Percentiles rank a stretch among this genome's conserved stretches.
These are phyloP conservation scores for Ophiostoma sp. DNA, from an alignment of 2,329 filamentous ascomycete genomes.

Conservation along the genomic window DNA sequence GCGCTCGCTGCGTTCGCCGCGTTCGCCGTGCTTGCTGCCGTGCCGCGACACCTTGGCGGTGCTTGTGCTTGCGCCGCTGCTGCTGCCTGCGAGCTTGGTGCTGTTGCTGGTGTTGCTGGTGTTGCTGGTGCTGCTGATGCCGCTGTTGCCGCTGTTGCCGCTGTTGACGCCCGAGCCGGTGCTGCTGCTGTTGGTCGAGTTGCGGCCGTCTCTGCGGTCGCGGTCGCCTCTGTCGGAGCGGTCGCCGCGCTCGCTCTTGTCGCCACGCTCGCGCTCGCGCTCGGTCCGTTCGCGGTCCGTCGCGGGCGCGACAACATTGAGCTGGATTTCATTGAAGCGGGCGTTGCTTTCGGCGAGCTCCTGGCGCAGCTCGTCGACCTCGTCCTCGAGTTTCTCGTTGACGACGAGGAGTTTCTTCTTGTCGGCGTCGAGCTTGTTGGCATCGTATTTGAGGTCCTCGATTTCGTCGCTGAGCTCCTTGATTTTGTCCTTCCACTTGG, in stretches of 20 bases:
- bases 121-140: neutral
- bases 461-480: neutral
- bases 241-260: neutral
- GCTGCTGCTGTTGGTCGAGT: neutral
- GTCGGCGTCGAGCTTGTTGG: neutral
- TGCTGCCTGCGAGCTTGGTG: slow-evolving; percentile 1
- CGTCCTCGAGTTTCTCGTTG: neutral
- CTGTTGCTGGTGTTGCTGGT: neutral
- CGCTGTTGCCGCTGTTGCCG: neutral
- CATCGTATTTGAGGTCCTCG: neutral
- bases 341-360: slow-evolving; percentile 28
- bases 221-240: slow-evolving; percentile 1
- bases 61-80: neutral
- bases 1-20: neutral
- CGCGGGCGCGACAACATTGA: slow-evolving; percentile 23
- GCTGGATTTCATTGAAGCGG: slow-evolving; percentile 27
- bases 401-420: neutral
- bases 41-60: slow-evolving; percentile 10
- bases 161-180: neutral
- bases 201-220: neutral
- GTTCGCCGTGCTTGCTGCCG: slow-evolving; percentile 9
- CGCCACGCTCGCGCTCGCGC: neutral
- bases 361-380: slow-evolving; percentile 25
- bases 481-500: neutral
- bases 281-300: too few species aligned